phyloP scores from a whole-genome alignment of 106 monocot species.

The Platanthera guangdongensis region DNA sequence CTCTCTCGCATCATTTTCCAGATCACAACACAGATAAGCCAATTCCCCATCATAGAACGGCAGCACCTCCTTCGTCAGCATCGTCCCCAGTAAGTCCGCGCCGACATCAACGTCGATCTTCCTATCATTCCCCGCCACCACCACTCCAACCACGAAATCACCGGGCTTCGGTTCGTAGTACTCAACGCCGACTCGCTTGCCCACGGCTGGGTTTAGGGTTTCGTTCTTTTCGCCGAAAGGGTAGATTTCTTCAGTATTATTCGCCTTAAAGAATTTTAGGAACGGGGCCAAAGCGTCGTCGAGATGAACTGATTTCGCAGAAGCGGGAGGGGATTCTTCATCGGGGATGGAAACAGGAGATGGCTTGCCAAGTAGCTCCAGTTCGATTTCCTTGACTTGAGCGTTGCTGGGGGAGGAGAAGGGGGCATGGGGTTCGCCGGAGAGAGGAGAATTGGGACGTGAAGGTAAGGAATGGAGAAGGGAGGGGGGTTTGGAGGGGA shows the following conservation, averaged over 20 bases:
- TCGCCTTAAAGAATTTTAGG: conserved; percentile 41
- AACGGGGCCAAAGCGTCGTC: conserved; percentile 51
- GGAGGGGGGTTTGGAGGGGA: neutral
- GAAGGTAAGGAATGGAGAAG: neutral
- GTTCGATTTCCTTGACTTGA: neutral
- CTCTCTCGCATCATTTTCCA: conserved; percentile 30
- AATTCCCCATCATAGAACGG: conserved; percentile 55
- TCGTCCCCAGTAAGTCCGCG: conserved; percentile 63
- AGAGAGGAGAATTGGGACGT: neutral
- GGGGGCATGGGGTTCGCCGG: neutral
- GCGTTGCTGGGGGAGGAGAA: conserved; percentile 9
- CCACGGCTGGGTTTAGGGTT: neutral
- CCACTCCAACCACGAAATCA: conserved; percentile 63
- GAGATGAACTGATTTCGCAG: conserved; percentile 9
- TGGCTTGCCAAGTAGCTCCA: conserved; percentile 21
- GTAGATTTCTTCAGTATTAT: conserved; percentile 3
- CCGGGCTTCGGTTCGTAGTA: conserved; percentile 75
- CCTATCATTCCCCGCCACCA: conserved; percentile 76
- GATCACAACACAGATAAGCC: conserved; percentile 44
- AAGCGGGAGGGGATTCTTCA: neutral
- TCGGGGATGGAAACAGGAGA: conserved; percentile 20
- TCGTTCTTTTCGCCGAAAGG: neutral
- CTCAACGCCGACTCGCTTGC: conserved; percentile 19
- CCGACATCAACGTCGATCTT: conserved; percentile 76
- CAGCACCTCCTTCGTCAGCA: conserved; percentile 83